These are phyloP conservation scores for Pedinophyceae sp. DNA, from an alignment of 139 green algal genomes.

Conservation along the genomic window DNA sequence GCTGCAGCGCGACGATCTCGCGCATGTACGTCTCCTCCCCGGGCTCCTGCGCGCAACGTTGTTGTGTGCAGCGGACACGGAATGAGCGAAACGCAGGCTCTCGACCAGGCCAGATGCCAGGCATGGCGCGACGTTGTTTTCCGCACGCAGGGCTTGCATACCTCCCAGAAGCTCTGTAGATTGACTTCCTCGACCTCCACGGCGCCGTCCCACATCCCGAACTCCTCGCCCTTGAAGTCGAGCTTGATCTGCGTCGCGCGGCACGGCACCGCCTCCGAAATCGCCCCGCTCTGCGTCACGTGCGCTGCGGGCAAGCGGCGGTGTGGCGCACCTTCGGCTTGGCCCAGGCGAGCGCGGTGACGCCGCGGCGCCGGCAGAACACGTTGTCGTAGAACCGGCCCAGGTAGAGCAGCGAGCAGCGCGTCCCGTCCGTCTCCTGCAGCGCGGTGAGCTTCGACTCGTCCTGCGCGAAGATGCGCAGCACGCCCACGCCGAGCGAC, in stretches of 20 bases:
- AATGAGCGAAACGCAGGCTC: too few relatives aligned
- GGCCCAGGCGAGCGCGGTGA: constrained; percentile 41
- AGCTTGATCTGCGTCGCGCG: too few relatives aligned
- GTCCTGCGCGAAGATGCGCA: not conserved
- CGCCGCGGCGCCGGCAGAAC: constrained; percentile 20
- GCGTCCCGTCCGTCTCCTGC: not conserved
- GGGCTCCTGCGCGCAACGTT: too few relatives aligned
- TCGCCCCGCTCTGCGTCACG: too few relatives aligned
- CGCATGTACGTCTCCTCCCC: constrained; percentile 68
- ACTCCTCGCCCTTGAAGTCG: constrained; percentile 11
- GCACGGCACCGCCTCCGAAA: too few relatives aligned
- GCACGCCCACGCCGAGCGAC: not conserved
- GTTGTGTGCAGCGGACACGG: too few relatives aligned
- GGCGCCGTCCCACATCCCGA: constrained; percentile 5
- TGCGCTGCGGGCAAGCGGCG: too few relatives aligned
- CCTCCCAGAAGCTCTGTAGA: constrained; percentile 17
- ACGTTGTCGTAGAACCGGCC: constrained; percentile 49
- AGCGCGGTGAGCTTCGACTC: not conserved
- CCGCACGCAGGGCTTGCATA: too few relatives aligned
- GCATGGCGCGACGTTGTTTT: too few relatives aligned
- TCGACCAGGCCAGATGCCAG: too few relatives aligned
- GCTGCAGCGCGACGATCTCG: constrained; percentile 26
- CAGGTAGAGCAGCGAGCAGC: constrained; percentile 24
- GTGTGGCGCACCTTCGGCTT: constrained; percentile 85
- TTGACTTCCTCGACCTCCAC: constrained; percentile 21